Percentiles rank a stretch among this genome's conserved stretches.
Conservation (phyloP, 352 stramenopile species). For the Pythium utonaiense region DNA sequence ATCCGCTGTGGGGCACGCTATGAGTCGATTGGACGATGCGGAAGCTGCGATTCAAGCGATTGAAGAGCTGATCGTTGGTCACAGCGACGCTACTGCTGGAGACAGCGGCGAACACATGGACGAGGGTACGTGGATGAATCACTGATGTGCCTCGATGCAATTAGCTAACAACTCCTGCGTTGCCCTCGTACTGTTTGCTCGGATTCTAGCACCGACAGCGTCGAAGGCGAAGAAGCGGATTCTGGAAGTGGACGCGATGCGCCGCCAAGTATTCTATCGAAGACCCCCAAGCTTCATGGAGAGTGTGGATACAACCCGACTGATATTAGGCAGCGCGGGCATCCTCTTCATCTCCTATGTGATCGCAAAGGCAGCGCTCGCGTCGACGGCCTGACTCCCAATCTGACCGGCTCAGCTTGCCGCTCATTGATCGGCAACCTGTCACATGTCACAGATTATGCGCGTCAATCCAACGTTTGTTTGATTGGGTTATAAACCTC, state of each 20-base stretch:
- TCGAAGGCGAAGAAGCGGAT: background rate
- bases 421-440: background rate
- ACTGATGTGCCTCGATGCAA: too few relatives aligned
- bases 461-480: constrained; percentile 11
- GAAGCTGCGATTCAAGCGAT: background rate
- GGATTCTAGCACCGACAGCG: too few relatives aligned
- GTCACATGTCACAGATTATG: constrained; percentile 17
- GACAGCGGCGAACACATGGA: background rate
- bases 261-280: background rate
- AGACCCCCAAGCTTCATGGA: background rate
- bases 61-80: background rate
- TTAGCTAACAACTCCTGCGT: too few relatives aligned
- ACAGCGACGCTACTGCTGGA: background rate
- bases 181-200: too few relatives aligned
- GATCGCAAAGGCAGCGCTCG: background rate
- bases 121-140: background rate
- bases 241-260: background rate
- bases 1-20: background rate
- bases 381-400: background rate
- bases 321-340: background rate
- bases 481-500: constrained; percentile 10
- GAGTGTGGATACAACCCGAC: background rate
- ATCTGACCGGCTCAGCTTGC: too few relatives aligned
- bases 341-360: background rate
- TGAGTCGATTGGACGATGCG: background rate